Conservation (phyloP, 352 stramenopile species). For the Elongisporangium senticosum region DNA sequence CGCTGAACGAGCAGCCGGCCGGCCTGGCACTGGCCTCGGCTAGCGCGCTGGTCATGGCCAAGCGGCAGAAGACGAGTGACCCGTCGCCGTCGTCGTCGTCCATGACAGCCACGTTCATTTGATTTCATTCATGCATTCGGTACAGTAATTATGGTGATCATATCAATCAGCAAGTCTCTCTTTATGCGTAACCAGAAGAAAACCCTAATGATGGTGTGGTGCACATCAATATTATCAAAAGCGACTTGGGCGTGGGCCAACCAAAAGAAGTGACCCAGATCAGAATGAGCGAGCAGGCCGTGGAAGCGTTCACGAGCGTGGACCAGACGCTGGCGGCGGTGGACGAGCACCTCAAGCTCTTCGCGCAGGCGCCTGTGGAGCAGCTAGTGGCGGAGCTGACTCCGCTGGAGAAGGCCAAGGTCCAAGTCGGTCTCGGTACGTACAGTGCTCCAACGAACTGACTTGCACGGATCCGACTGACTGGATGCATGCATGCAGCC, state of each 20-base stretch:
- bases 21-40: slow-evolving; percentile 25
- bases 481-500: slow-evolving; percentile 23
- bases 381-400: slow-evolving; percentile 50
- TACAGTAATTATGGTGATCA: not conserved
- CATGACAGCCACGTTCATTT: not conserved
- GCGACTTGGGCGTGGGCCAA: slow-evolving; percentile 1
- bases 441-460: slow-evolving; percentile 4
- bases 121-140: not conserved
- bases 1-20: slow-evolving; percentile 19
- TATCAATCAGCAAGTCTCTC: not conserved
- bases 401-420: slow-evolving; percentile 74
- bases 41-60: slow-evolving; percentile 31
- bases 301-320: slow-evolving; percentile 60
- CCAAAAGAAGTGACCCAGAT: slow-evolving; percentile 1
- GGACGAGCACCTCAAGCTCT: slow-evolving; percentile 63
- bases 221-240: not conserved
- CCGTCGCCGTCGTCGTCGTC: not conserved
- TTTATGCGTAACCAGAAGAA: not conserved
- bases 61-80: slow-evolving; percentile 26
- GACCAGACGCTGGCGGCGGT: slow-evolving; percentile 76
- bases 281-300: slow-evolving; percentile 50
- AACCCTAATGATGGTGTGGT: not conserved
- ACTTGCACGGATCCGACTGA: not conserved
- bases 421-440: slow-evolving; percentile 78
- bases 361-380: slow-evolving; percentile 49